Base-by-base conservation (phyloP, 225 moss, liverwort and hornwort species). In the Neckera pumila region DNA sequence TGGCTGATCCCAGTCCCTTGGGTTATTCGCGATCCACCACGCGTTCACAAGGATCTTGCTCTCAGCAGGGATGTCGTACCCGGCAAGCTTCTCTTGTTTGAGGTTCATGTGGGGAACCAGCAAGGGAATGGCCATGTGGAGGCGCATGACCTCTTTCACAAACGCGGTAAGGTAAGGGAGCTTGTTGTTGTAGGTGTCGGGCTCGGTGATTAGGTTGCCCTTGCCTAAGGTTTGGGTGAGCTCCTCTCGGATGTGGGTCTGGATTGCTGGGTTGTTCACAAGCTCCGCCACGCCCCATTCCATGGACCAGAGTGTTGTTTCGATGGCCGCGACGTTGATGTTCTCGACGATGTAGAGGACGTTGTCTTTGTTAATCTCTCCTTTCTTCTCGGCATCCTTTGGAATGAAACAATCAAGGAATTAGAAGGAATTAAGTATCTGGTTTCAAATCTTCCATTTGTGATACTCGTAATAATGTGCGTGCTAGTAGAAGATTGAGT, bases 271-370 rank as follows among this genome's bases (percentile, higher is more conserved):
- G 45, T 94, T 91, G 89, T 96, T 95, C 85, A 93, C 89, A 9
- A 96, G 91, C 91, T 96, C 94, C 10, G 95, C 96, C 8, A 95
- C 87, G 25, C 96, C 95, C 95, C 95, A 96, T 86, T 94, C 96
- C 10, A 96, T 89, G 1, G 96, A 93, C 95, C 95, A 94, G 43
- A 95, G 20, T 5, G 96, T 95, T 42, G 96, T 94, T 58, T 96
- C 95, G 42, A 95, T 96, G 11, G 95, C 95, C 84, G 96, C 66
- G 60, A 90, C 91, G 65, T 92, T 92, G 87, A 94, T 91, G 40
- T 94, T 92, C 90, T 94, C 94, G 12, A 94, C 89, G 21, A 92
- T 92, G 90, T 91, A 90, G 13, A 92, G 87, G 4, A 91, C 87
- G 30, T 90, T 91, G 87, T 91, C 90, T 60, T 91, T 86, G 69